Conservation (phyloP, 495 filamentous ascomycete genomes). For the Trichoderma orchidacearum region DNA sequence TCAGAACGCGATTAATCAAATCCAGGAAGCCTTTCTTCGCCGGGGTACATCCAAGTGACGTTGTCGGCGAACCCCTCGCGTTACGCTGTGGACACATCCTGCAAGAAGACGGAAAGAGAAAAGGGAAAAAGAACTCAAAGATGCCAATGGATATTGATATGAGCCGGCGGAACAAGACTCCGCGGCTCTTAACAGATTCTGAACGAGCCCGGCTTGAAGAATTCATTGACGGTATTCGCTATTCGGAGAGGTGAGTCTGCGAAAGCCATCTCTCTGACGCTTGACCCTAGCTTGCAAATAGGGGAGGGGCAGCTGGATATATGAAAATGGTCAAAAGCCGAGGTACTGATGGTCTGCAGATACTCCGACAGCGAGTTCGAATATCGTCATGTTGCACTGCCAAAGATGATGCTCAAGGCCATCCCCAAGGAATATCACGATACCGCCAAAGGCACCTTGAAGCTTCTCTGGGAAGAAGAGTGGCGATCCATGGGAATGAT, state of each 20-base stretch:
- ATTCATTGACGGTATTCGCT: slow-evolving; percentile 85
- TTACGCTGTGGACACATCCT: background rate
- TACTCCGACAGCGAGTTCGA: slow-evolving; percentile 83
- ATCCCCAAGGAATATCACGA: slow-evolving; percentile 97
- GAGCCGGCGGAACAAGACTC: slow-evolving; percentile 68
- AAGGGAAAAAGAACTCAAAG: background rate
- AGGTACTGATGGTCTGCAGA: slow-evolving; percentile 24
- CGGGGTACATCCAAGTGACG: background rate
- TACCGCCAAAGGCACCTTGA: slow-evolving; percentile 75
- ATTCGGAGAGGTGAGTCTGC: slow-evolving; percentile 70
- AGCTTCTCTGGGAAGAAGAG: slow-evolving; percentile 95
- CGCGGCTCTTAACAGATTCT: slow-evolving; percentile 62
- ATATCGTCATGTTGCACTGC: slow-evolving; percentile 93
- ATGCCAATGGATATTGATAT: slow-evolving; percentile 42
- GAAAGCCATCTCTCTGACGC: too few relatives aligned
- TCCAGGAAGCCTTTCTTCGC: background rate
- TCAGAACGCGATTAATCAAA: background rate
- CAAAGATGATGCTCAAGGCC: slow-evolving; percentile 93
- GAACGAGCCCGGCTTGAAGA: slow-evolving; percentile 79
- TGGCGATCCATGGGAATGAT: slow-evolving; percentile 95
- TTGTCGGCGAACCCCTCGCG: background rate
- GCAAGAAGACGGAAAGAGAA: too few relatives aligned
- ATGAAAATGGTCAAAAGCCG: too few relatives aligned
- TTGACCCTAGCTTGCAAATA: background rate
- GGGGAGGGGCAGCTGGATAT: background rate